Evolutionary conservation across 768 basidiomycete genomes (phyloP).

Genomic region (Guyanaporus albipodus): DNA sequence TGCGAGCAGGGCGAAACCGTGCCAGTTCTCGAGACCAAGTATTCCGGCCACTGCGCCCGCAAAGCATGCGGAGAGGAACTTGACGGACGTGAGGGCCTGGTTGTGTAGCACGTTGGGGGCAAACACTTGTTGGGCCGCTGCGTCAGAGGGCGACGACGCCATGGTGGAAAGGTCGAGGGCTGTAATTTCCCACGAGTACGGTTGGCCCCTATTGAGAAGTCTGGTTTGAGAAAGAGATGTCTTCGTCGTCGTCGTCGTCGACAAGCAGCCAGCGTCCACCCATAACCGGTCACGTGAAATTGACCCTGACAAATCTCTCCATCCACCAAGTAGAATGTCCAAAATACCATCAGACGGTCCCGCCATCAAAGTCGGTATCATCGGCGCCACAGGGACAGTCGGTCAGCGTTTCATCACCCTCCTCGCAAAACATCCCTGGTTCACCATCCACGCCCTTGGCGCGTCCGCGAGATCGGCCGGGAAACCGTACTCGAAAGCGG

Average conservation of each 20-base stretch:
- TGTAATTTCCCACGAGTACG: slow-evolving; percentile 20
- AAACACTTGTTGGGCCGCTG: slow-evolving; percentile 58
- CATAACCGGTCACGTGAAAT: too few relatives aligned
- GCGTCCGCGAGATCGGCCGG: slow-evolving; percentile 88
- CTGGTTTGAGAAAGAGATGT: too few relatives aligned
- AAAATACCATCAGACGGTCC: slow-evolving; percentile 13
- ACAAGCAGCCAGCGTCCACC: too few relatives aligned
- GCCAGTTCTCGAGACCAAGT: slow-evolving; percentile 81
- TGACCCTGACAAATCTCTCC: too few relatives aligned
- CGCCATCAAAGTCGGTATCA: slow-evolving; percentile 59
- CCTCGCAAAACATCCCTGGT: slow-evolving; percentile 87
- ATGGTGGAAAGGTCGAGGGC: neutral
- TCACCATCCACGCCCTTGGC: slow-evolving; percentile 79
- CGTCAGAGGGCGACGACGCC: slow-evolving; percentile 43
- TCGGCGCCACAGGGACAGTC: slow-evolving; percentile 91
- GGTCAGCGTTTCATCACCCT: slow-evolving; percentile 94
- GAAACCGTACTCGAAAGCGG: slow-evolving; percentile 67
- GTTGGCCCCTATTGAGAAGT: slow-evolving; percentile 8
- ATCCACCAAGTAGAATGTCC: slow-evolving; percentile 20
- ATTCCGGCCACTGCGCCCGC: slow-evolving; percentile 86
- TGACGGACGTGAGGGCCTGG: slow-evolving; percentile 56
- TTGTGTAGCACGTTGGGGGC: slow-evolving; percentile 65
- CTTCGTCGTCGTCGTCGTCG: too few relatives aligned
- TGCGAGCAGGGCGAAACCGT: slow-evolving; percentile 78
- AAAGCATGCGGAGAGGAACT: slow-evolving; percentile 81